These are phyloP conservation scores for Ricinus communis DNA, from an alignment of 345 rosid genomes.

Conservation along the genomic window DNA sequence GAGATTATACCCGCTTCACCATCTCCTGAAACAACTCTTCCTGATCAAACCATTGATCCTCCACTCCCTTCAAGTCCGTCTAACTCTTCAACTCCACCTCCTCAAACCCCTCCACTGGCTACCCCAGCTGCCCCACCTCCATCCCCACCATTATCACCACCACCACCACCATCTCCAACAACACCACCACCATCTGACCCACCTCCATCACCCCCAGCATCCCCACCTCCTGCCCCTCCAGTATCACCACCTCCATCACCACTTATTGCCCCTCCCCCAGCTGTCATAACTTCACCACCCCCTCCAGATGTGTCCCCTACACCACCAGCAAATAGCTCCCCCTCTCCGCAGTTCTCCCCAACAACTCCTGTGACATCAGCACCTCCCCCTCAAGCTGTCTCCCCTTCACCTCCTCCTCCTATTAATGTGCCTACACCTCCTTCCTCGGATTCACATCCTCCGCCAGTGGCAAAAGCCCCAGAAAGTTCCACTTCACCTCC, in stretches of 20 bases:
- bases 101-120: conserved; percentile 50
- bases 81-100: conserved; percentile 35
- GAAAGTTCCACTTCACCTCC: conserved; percentile 41
- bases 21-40: conserved; percentile 32
- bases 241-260: conserved; percentile 47
- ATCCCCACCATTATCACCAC: conserved; percentile 18
- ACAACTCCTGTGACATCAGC: conserved; percentile 48
- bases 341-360: conserved; percentile 49
- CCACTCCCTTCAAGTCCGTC: conserved; percentile 39
- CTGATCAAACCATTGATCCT: conserved; percentile 36
- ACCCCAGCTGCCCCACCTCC: conserved; percentile 37
- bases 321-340: conserved; percentile 41
- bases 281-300: conserved; percentile 28
- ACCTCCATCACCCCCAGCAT: conserved; percentile 43
- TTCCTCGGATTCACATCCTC: conserved; percentile 45
- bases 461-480: conserved; percentile 41
- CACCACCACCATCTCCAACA: conserved; percentile 24
- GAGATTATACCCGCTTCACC: conserved; percentile 9
- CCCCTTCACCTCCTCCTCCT: conserved; percentile 41
- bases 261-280: conserved; percentile 26
- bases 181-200: conserved; percentile 36
- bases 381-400: conserved; percentile 52
- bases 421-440: conserved; percentile 24
- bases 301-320: conserved; percentile 47
- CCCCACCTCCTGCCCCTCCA: conserved; percentile 41